These are phyloP conservation scores for Colletotrichum ledebouriae DNA, from an alignment of 2,329 filamentous ascomycete species.

Conservation along the genomic window DNA sequence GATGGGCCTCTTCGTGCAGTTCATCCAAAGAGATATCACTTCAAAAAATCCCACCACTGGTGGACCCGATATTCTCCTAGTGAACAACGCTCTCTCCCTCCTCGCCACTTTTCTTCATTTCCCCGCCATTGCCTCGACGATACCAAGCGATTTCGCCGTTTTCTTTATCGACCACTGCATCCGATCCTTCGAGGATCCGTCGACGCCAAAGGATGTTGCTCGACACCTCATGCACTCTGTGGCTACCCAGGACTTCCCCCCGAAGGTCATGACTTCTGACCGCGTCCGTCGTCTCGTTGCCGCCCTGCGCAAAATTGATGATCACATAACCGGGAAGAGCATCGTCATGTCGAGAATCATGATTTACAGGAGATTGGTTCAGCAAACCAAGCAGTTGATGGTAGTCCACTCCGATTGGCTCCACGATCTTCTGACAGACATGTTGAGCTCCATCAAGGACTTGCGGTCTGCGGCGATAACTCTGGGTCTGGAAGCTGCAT, in stretches of 20 bases:
- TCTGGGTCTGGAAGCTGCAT: slow-evolving; percentile 79
- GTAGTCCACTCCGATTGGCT: slow-evolving; percentile 82
- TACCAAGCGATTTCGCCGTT: slow-evolving; percentile 82
- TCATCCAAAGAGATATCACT: slow-evolving; percentile 85
- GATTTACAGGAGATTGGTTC: slow-evolving; percentile 83
- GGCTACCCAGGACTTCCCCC: slow-evolving; percentile 82
- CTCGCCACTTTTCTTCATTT: slow-evolving; percentile 83
- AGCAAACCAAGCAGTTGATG: slow-evolving; percentile 80
- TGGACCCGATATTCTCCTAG: slow-evolving; percentile 75
- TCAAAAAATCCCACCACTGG: slow-evolving; percentile 67
- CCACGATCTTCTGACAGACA: slow-evolving; percentile 82
- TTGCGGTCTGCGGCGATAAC: slow-evolving; percentile 81
- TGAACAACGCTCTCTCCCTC: slow-evolving; percentile 82
- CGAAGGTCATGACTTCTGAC: slow-evolving; percentile 79
- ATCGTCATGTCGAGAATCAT: slow-evolving; percentile 82
- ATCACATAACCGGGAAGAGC: slow-evolving; percentile 82
- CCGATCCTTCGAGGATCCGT: slow-evolving; percentile 75
- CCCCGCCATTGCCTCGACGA: slow-evolving; percentile 74
- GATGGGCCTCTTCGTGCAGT: slow-evolving; percentile 82
- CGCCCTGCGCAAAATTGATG: slow-evolving; percentile 78
- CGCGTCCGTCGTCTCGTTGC: slow-evolving; percentile 79
- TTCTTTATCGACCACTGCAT: slow-evolving; percentile 88
- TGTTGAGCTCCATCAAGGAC: slow-evolving; percentile 84
- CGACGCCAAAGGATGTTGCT: slow-evolving; percentile 80
- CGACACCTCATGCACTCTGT: slow-evolving; percentile 86